Conservation (phyloP, 306 rosid species). For the Nissolia schottii region DNA sequence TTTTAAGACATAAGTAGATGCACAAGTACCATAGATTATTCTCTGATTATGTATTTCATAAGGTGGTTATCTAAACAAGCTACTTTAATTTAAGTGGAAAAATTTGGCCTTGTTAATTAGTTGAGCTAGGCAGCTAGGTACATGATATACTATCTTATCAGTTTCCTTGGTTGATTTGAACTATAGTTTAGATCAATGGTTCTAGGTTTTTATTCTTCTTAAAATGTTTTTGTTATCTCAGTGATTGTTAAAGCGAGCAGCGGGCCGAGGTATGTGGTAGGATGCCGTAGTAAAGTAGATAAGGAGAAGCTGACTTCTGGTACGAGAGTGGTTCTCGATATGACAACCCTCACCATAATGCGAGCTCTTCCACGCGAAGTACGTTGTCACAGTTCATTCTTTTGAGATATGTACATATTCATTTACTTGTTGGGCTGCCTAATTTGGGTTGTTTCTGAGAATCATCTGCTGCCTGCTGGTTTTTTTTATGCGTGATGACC, state of each 20-base stretch:
- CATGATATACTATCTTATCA: background rate
- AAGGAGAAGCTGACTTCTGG: slow-evolving; percentile 86
- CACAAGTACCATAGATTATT: no score
- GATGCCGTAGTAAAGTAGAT: slow-evolving; percentile 90
- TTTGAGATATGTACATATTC: background rate
- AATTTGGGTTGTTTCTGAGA: background rate
- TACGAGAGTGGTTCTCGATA: slow-evolving; percentile 92
- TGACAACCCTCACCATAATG: slow-evolving; percentile 92
- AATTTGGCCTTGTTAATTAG: no score
- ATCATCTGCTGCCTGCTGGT: background rate
- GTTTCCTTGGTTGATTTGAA: background rate
- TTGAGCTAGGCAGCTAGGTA: background rate
- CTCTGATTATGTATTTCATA: no score
- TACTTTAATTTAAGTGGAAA: no score
- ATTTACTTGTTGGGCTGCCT: background rate
- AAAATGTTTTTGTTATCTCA: slow-evolving; percentile 28
- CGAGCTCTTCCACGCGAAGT: slow-evolving; percentile 98
- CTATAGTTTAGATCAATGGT: background rate
- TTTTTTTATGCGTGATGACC: background rate
- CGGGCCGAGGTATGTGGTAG: slow-evolving; percentile 92
- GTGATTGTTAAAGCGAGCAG: slow-evolving; percentile 97
- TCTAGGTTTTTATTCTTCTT: background rate
- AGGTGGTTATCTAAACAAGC: no score
- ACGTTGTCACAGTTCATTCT: slow-evolving; percentile 20
- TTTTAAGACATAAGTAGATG: no score